Percentiles rank a stretch among this genome's conserved stretches.
These are phyloP conservation scores for Chrysoporthe cubensis DNA, from an alignment of 2,329 filamentous ascomycete species.

Conservation along the genomic window DNA sequence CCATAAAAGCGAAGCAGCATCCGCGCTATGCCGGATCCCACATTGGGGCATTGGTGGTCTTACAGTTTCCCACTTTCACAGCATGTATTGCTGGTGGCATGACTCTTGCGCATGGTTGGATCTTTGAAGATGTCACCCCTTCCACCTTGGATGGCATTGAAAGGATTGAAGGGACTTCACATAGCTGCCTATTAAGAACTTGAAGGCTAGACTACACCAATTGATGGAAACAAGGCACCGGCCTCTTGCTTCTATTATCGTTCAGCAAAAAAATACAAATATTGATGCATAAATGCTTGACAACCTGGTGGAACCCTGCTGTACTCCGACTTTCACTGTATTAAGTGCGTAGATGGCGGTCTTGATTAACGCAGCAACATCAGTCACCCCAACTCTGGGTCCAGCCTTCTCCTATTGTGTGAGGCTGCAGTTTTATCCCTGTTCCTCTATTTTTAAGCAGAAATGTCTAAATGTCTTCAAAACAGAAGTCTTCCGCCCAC, in stretches of 20 bases:
- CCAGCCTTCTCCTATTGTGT: too few species aligned
- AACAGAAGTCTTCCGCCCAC: too few species aligned
- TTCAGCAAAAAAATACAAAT: not conserved
- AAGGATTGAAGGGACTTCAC: not conserved
- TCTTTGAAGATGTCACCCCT: not conserved
- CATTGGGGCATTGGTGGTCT: not conserved
- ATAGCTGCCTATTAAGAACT: not conserved
- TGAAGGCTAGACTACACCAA: not conserved
- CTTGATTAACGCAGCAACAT: too few species aligned
- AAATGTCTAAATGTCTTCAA: too few species aligned
- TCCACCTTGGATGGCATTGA: not conserved
- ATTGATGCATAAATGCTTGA: not conserved
- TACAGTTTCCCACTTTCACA: not conserved
- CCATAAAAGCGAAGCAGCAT: too few species aligned
- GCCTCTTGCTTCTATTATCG: not conserved
- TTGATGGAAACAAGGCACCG: not conserved
- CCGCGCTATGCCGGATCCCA: not conserved
- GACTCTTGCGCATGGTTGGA: too few species aligned
- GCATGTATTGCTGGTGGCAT: not conserved
- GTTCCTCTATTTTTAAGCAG: too few species aligned
- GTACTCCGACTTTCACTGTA: too few species aligned
- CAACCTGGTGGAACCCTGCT: too few species aligned
- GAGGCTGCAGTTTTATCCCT: too few species aligned
- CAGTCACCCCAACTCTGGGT: too few species aligned
- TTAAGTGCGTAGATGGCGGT: too few species aligned